Percentiles rank a stretch among this genome's conserved stretches.
Evolutionary conservation across 208 protist species (phyloP).

Genomic region (Balamuthia mandrillaris): DNA sequence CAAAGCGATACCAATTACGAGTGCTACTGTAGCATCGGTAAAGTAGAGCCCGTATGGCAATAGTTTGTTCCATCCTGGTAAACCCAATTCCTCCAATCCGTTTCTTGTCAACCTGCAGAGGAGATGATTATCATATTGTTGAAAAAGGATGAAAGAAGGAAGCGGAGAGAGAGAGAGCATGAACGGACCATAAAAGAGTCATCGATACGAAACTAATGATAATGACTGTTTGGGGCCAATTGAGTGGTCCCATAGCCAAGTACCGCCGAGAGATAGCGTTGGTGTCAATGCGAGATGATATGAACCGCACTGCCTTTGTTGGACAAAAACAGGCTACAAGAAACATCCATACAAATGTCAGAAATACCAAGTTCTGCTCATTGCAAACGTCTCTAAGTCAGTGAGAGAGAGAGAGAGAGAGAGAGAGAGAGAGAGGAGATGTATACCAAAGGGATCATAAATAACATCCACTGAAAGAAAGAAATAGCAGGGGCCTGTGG

Average conservation of each 20-base stretch:
- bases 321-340: too few relatives aligned
- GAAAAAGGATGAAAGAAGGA: background rate
- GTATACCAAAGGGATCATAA: background rate
- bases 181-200: background rate
- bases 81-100: background rate
- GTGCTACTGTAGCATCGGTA: background rate
- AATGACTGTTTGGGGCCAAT: background rate
- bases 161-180: too few relatives aligned
- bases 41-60: background rate
- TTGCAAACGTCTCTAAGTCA: background rate
- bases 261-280: too few relatives aligned
- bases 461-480: background rate
- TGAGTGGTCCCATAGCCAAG: too few relatives aligned
- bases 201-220: background rate
- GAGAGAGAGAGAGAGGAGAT: background rate
- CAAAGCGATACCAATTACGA: background rate
- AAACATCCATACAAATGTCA: too few relatives aligned
- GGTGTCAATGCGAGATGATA: too few relatives aligned
- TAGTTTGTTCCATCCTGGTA: background rate
- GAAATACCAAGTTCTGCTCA: too few relatives aligned
- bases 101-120: background rate
- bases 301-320: too few relatives aligned
- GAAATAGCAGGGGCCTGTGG: background rate
- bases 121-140: background rate
- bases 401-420: background rate